These are phyloP conservation scores for Graphilbum fragrans DNA, from an alignment of 2,329 filamentous ascomycete species.

Conservation along the genomic window DNA sequence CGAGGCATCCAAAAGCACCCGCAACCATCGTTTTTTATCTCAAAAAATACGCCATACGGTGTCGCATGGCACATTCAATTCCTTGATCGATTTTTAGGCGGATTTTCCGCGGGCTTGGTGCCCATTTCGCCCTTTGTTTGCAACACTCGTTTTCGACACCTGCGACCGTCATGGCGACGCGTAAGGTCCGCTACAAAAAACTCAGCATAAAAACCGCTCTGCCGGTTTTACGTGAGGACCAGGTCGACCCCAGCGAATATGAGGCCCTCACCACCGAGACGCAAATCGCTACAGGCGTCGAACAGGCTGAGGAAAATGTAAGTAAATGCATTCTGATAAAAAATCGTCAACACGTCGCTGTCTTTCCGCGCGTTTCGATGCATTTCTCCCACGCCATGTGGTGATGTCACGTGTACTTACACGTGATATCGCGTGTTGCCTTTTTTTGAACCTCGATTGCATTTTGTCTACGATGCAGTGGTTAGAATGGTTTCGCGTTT, in stretches of 20 bases:
- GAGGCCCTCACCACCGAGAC: slow-evolving; percentile 72
- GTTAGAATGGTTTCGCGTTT: slow-evolving; percentile 16
- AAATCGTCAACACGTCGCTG: slow-evolving; percentile 6
- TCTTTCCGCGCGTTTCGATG: slow-evolving; percentile 8
- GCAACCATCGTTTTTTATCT: slow-evolving; percentile 39
- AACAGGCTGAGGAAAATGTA: slow-evolving; percentile 95
- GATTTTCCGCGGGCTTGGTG: slow-evolving; percentile 39
- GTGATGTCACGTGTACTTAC: slow-evolving; percentile 29
- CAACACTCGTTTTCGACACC: slow-evolving; percentile 18
- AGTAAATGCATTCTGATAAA: slow-evolving; percentile 31
- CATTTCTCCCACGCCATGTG: background rate
- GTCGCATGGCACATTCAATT: slow-evolving; percentile 47
- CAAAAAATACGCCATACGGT: slow-evolving; percentile 36
- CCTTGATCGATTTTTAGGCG: slow-evolving; percentile 51
- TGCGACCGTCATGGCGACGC: slow-evolving; percentile 46
- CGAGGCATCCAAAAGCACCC: slow-evolving; percentile 40
- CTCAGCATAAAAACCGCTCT: slow-evolving; percentile 83
- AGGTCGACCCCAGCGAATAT: slow-evolving; percentile 79
- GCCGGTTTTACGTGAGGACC: slow-evolving; percentile 76
- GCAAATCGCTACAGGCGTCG: slow-evolving; percentile 91
- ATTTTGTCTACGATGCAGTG: slow-evolving; percentile 1
- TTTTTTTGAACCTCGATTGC: background rate
- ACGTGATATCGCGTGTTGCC: slow-evolving; percentile 25
- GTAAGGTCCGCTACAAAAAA: slow-evolving; percentile 77
- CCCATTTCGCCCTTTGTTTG: slow-evolving; percentile 8